Evolutionary conservation across 345 rosid genomes (phyloP).

Genomic region (Pugionium dolabratum): DNA sequence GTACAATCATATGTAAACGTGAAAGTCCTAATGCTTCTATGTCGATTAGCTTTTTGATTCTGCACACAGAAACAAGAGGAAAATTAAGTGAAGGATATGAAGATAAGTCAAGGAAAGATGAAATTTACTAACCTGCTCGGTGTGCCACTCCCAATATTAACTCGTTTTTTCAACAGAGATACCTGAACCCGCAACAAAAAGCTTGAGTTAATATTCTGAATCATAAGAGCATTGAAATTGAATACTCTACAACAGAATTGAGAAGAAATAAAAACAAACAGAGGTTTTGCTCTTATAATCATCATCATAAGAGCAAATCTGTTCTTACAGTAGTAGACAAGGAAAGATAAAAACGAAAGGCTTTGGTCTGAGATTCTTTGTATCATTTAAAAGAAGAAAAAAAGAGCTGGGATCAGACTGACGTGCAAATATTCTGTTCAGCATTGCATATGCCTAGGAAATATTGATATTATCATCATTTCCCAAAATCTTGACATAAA

Average conservation of each 20-base stretch:
- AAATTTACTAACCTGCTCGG: slow-evolving; percentile 67
- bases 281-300: background rate
- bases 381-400: no score
- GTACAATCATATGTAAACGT: slow-evolving; percentile 57
- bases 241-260: slow-evolving; percentile 6
- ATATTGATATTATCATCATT: slow-evolving; percentile 37
- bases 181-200: slow-evolving; percentile 50
- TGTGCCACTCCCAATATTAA: slow-evolving; percentile 83
- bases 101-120: background rate
- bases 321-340: no score
- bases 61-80: slow-evolving; percentile 28
- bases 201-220: background rate
- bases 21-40: slow-evolving; percentile 79
- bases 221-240: slow-evolving; percentile 1
- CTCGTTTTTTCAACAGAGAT: slow-evolving; percentile 63
- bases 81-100: slow-evolving; percentile 2
- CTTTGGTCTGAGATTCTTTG: background rate
- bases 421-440: slow-evolving; percentile 47
- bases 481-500: slow-evolving; percentile 29
- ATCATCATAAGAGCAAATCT: no score
- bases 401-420: slow-evolving; percentile 48
- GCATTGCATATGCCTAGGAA: slow-evolving; percentile 38
- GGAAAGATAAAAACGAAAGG: background rate
- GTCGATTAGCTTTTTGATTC: slow-evolving; percentile 79
- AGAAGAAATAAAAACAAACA: no score